Percentiles rank a stretch among this genome's conserved stretches.
Evolutionary conservation across 305 asterid species (phyloP).

Genomic region (Solanum chacoense): DNA sequence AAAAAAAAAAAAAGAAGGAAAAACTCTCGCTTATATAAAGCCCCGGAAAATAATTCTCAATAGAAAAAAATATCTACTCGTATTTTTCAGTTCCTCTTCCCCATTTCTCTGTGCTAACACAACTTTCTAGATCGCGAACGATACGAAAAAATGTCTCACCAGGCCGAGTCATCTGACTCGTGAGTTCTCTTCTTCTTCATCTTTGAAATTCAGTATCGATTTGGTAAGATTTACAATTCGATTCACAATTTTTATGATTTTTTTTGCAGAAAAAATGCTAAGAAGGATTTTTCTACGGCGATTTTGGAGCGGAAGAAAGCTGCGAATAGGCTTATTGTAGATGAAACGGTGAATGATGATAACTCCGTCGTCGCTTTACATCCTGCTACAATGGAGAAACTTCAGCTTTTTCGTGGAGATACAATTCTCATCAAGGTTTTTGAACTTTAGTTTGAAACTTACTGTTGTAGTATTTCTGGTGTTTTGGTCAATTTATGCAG

Average conservation of each 20-base stretch:
- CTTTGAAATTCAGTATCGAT: background rate
- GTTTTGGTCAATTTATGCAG: background rate
- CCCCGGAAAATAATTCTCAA: background rate
- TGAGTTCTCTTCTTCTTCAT: constrained; percentile 19
- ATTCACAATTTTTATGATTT: background rate
- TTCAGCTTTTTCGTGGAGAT: constrained; percentile 67
- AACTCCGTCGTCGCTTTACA: constrained; percentile 66
- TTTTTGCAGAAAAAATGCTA: constrained; percentile 37
- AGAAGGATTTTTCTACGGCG: constrained; percentile 69
- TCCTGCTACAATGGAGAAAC: constrained; percentile 75
- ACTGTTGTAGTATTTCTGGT: background rate
- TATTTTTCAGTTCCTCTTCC: background rate
- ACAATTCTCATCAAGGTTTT: constrained; percentile 63
- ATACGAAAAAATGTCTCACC: constrained; percentile 33
- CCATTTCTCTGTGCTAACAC: background rate
- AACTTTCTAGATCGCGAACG: background rate
- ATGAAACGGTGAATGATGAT: constrained; percentile 67
- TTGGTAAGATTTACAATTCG: background rate
- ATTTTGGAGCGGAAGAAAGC: constrained; percentile 68
- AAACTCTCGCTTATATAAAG: background rate
- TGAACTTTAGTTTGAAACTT: background rate
- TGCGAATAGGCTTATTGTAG: constrained; percentile 62
- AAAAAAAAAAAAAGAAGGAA: background rate
- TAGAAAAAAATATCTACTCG: background rate
- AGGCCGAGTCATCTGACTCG: constrained; percentile 68